Evolutionary conservation across 495 filamentous ascomycete genomes (phyloP).

Genomic region (Friedmanniomyces simplex): DNA sequence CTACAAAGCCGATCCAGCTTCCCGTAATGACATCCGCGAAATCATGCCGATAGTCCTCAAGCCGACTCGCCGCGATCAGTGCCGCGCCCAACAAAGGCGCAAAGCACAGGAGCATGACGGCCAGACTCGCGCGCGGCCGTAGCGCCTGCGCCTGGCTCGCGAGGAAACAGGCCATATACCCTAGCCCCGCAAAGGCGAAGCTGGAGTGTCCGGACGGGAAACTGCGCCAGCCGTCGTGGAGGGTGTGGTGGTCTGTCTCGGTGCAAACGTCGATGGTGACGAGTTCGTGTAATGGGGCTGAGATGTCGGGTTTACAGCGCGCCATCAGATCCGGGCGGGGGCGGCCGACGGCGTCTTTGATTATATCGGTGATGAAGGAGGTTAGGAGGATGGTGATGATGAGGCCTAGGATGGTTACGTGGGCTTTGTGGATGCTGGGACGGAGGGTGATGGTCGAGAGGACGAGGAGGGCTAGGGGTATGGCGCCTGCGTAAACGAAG

Average conservation of each 20-base stretch:
- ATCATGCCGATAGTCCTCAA: constrained; percentile 92
- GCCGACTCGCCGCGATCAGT: constrained; percentile 80
- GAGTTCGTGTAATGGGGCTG: constrained; percentile 50
- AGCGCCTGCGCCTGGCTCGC: constrained; percentile 72
- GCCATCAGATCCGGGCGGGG: constrained; percentile 83
- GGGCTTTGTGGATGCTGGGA: constrained; percentile 64
- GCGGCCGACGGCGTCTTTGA: constrained; percentile 86
- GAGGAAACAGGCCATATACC: constrained; percentile 54
- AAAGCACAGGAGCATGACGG: constrained; percentile 44
- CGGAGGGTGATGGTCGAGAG: constrained; percentile 51
- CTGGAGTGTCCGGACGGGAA: constrained; percentile 62
- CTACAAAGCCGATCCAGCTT: constrained; percentile 55
- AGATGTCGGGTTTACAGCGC: constrained; percentile 64
- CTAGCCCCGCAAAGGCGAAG: constrained; percentile 51
- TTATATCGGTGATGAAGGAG: constrained; percentile 72
- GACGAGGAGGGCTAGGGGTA: constrained; percentile 57
- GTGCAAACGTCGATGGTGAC: constrained; percentile 47
- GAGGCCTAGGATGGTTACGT: constrained; percentile 75
- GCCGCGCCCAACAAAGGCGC: constrained; percentile 68
- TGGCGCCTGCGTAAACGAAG: constrained; percentile 61
- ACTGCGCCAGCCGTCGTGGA: constrained; percentile 53
- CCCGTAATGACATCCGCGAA: constrained; percentile 82
- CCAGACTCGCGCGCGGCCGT: constrained; percentile 60
- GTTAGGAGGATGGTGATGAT: constrained; percentile 64
- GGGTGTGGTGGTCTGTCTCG: constrained; percentile 32